A percentile compares a stretch with the other conserved stretches of the same genome.
Evolutionary conservation across 148 eudicot genomes (phyloP).

Genomic region (Vaccinium corymbosum): DNA sequence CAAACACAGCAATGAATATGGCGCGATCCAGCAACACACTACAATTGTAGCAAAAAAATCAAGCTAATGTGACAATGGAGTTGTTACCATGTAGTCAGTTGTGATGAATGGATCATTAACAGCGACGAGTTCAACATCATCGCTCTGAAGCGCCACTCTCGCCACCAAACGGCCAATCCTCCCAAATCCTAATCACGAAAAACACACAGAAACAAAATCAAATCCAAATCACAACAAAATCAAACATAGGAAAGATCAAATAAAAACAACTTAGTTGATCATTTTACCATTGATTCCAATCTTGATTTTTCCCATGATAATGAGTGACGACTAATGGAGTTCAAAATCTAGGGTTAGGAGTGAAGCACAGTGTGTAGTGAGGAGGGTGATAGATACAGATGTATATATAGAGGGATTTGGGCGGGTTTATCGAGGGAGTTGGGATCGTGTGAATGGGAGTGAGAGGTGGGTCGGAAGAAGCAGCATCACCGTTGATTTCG

Average conservation of each 20-base stretch:
- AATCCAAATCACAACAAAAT: background rate
- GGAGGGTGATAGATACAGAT: background rate
- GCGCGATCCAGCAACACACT: too few relatives aligned
- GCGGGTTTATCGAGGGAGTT: conserved; percentile 8
- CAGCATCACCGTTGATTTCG: conserved; percentile 4
- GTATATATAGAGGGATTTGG: background rate
- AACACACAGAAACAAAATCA: background rate
- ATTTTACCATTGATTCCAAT: conserved; percentile 58
- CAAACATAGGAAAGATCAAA: background rate
- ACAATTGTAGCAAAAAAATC: too few relatives aligned
- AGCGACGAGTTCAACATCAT: conserved; percentile 65
- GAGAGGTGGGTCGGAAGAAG: background rate
- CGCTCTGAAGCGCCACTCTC: conserved; percentile 57
- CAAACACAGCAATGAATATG: too few relatives aligned
- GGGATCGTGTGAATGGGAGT: conserved; percentile 12
- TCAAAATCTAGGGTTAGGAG: too few relatives aligned
- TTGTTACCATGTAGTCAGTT: conserved; percentile 63
- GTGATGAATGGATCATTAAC: conserved; percentile 67
- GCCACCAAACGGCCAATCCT: conserved; percentile 73
- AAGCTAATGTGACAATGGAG: background rate
- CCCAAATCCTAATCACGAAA: conserved; percentile 44
- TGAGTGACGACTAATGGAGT: background rate
- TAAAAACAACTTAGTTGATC: background rate
- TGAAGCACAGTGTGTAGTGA: background rate
- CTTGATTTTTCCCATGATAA: conserved; percentile 47